phyloP scores from a whole-genome alignment of 495 filamentous ascomycete genomes.

The Penicillium lividum region DNA sequence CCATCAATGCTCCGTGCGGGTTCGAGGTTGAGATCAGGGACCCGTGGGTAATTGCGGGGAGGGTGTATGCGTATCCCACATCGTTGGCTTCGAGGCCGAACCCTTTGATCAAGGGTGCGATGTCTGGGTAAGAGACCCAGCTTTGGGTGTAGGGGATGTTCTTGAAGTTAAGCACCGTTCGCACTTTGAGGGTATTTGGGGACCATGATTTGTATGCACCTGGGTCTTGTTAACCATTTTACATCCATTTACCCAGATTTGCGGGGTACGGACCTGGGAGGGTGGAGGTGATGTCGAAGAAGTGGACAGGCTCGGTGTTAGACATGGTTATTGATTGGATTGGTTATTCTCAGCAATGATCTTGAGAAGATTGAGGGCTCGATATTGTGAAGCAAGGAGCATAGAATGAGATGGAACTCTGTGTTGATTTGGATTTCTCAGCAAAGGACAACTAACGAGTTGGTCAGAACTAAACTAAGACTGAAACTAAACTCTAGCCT shows the following conservation, averaged over 20 bases:
- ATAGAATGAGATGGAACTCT: not conserved
- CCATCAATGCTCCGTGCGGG: conserved; percentile 34
- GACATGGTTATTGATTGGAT: conserved; percentile 26
- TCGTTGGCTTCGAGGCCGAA: conserved; percentile 29
- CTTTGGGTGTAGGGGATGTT: conserved; percentile 42
- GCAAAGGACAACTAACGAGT: not conserved
- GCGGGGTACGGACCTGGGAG: conserved; percentile 30
- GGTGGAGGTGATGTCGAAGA: conserved; percentile 40
- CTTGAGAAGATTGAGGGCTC: no score
- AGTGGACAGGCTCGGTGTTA: conserved; percentile 33
- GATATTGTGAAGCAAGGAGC: no score
- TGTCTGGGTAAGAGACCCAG: conserved; percentile 46
- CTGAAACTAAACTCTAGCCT: not conserved
- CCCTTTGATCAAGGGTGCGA: conserved; percentile 32
- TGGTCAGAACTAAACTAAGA: no score
- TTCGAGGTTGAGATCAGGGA: conserved; percentile 24
- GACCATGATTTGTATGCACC: conserved; percentile 42
- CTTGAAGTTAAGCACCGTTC: conserved; percentile 44
- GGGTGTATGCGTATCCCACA: conserved; percentile 31
- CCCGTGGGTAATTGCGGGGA: conserved; percentile 39
- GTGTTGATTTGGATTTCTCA: conserved; percentile 14
- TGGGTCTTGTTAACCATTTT: conserved; percentile 17
- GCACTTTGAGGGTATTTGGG: conserved; percentile 40
- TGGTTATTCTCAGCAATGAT: not conserved
- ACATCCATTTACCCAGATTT: not conserved